Conservation (phyloP, 306 rosid genomes). For the Lathyrus oleraceus region DNA sequence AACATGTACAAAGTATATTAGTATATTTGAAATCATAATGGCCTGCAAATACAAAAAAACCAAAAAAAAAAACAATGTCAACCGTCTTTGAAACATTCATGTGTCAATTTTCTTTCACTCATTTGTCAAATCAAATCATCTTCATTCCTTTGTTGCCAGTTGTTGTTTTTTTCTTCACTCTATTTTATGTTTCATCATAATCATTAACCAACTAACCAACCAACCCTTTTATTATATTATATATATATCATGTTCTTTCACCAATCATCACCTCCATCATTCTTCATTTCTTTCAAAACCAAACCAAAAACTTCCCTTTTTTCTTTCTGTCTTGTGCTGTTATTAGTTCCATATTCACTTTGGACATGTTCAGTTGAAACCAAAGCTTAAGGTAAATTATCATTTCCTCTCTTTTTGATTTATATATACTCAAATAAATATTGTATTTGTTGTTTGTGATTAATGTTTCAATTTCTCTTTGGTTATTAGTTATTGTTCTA, state of each 20-base stretch:
- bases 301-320: conserved; percentile 3
- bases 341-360: conserved; percentile 12
- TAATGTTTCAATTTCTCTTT: too few species aligned
- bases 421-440: neutral
- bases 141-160: conserved; percentile 48
- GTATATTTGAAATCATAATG: neutral
- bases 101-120: conserved; percentile 27
- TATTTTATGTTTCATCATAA: neutral
- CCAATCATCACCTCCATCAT: conserved; percentile 36
- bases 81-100: conserved; percentile 39
- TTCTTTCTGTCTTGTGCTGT: neutral
- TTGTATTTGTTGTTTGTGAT: too few species aligned
- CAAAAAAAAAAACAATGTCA: conserved; percentile 22
- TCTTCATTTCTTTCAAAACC: conserved; percentile 22
- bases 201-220: neutral
- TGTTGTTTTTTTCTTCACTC: conserved; percentile 35
- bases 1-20: neutral
- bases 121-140: conserved; percentile 37
- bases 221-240: conserved; percentile 32
- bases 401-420: conserved; percentile 2
- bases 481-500: too few species aligned
- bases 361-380: too few species aligned
- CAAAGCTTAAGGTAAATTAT: conserved; percentile 18
- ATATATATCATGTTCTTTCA: conserved; percentile 42
- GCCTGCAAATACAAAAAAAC: conserved; percentile 34